Percentiles rank a stretch among this genome's conserved stretches.
Conservation (phyloP, 805 yeast genomes). For the Tetrapisispora pingtungensis region DNA sequence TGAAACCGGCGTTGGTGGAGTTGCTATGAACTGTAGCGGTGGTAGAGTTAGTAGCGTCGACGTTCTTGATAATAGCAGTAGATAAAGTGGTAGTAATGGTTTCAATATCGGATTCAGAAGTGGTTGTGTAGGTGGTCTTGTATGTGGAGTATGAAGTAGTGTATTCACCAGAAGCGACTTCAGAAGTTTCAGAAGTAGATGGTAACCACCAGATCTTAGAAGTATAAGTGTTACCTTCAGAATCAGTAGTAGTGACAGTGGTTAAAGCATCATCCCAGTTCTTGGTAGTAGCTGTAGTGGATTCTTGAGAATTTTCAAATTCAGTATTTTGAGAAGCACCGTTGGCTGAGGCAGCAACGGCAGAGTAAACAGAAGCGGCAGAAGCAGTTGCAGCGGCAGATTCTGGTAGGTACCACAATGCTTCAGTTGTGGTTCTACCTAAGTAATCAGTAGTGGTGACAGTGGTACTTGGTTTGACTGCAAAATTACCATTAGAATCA, state of each 20-base stretch:
- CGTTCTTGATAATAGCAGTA: background rate
- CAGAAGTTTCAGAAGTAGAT: slow-evolving; percentile 7
- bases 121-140: slow-evolving; percentile 2
- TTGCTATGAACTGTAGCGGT: slow-evolving; percentile 6
- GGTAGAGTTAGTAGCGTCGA: background rate
- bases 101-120: slow-evolving; percentile 1
- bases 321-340: background rate
- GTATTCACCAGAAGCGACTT: background rate
- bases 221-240: slow-evolving; percentile 16
- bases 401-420: slow-evolving; percentile 12
- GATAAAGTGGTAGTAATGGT: slow-evolving; percentile 1
- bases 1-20: slow-evolving; percentile 11
- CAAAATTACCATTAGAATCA: slow-evolving; percentile 3
- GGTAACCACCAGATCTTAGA: slow-evolving; percentile 28
- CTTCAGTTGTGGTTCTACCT: slow-evolving; percentile 13
- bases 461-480: slow-evolving; percentile 13
- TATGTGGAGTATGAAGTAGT: slow-evolving; percentile 1
- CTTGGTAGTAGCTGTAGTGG: background rate
- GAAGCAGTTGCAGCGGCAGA: slow-evolving; percentile 1
- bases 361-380: background rate
- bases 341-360: background rate
- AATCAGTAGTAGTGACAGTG: slow-evolving; percentile 10
- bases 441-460: slow-evolving; percentile 14
- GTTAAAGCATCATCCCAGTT: slow-evolving; percentile 4
- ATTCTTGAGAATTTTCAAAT: background rate